Base-by-base conservation (phyloP, 2,329 filamentous ascomycete genomes). In the Venturia aucupariae region DNA sequence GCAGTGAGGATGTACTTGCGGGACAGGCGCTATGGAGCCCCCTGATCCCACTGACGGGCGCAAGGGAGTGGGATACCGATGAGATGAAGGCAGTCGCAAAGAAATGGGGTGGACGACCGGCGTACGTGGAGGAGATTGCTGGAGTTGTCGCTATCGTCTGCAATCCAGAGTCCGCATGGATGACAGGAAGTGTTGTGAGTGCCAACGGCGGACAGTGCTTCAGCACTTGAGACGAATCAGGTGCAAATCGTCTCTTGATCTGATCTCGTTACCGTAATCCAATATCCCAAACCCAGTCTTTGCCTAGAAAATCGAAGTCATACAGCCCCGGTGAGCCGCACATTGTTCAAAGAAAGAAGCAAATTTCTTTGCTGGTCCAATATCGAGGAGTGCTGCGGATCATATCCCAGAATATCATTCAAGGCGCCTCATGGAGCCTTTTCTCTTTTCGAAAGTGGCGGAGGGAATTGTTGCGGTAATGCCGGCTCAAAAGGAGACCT, bases 71-170 rank as follows among this genome's bases (percentile, higher is more conserved):
- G 59, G 78, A 84, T 65, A 81, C 84, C 67, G 77, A 88, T 60
- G 72, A 76, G 17, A 70, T 79, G 61, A 72, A 73, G 27, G 75
- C 75, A 5, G 22, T 41, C 7, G 68, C 73, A 60, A 75, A 48
- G 19, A 51, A 75, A 11, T 84, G 90, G 32, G 79, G 82, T 41
- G 59, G 59, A 27, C 81, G 73, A 22, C 71, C 80, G 4, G 89
- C 82, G 3, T 90, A 89, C 72, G 82, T 85, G 41, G 77, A 80
- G 62, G 90, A 92, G 77, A 81, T 92, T 74, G 90, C 88, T 0
- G 90, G 89, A 0, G 82, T 90, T 4, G 86, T 92, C 24, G 88
- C 83, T 2, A 91, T 92, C 87, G 75, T 92, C 27, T 90, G 88
- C 72, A 82, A 83, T 5, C 79, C 80, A 7, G 90, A 93, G 72